These are phyloP conservation scores for Mastigamoeba balamuthi DNA, from an alignment of 78 protist genomes.

Conservation along the genomic window DNA sequence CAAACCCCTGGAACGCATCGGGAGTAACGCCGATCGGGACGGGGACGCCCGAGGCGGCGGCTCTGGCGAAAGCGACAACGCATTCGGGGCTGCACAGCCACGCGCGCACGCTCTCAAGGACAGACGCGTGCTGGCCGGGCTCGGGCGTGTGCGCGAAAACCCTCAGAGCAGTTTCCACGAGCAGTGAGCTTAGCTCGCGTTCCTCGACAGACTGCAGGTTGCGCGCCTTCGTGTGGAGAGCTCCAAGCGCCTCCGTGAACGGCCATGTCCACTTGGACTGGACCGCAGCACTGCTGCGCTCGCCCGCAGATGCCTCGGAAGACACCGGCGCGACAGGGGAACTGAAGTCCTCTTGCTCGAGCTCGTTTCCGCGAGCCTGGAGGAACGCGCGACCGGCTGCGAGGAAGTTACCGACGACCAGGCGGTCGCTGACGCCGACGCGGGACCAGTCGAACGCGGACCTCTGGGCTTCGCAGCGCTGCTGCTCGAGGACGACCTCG, in stretches of 20 bases:
- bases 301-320: too few species aligned
- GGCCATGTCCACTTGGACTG: too few species aligned
- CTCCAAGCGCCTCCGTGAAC: background rate
- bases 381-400: constrained; percentile 12
- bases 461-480: background rate
- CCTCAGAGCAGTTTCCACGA: too few species aligned
- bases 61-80: too few species aligned
- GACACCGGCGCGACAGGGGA: too few species aligned
- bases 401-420: constrained; percentile 18
- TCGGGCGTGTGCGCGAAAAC: too few species aligned
- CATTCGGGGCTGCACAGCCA: background rate
- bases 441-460: constrained; percentile 2
- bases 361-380: background rate
- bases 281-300: too few species aligned
- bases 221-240: background rate
- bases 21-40: background rate
- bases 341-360: too few species aligned
- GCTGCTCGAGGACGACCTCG: background rate
- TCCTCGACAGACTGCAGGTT: too few species aligned
- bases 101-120: background rate
- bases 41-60: background rate
- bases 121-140: too few species aligned
- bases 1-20: background rate
- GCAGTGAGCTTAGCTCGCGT: too few species aligned
- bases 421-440: constrained; percentile 28